Conservation (phyloP, 441 rosid species). For the Melastoma candidum region DNA sequence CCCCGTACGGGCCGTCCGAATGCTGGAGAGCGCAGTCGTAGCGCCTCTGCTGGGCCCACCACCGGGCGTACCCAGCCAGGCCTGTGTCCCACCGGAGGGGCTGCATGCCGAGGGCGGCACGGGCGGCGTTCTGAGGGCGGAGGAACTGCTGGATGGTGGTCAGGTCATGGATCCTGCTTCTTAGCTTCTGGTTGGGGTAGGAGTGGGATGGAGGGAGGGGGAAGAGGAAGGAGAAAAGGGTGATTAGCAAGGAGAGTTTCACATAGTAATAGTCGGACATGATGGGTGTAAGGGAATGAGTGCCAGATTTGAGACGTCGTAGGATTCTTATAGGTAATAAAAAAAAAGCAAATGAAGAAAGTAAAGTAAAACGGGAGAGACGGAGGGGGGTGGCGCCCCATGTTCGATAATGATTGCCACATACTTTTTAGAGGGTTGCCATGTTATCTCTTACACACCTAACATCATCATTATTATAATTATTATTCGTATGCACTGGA, state of each 20-base stretch:
- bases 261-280: too few relatives aligned
- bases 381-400: too few relatives aligned
- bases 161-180: background rate
- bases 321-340: too few relatives aligned
- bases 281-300: too few relatives aligned
- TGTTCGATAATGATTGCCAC: too few relatives aligned
- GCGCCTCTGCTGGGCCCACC: constrained; percentile 6
- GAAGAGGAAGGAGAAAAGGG: background rate
- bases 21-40: constrained; percentile 12
- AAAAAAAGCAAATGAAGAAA: too few relatives aligned
- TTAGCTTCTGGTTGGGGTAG: background rate
- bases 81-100: constrained; percentile 7
- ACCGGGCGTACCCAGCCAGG: constrained; percentile 10
- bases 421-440: too few relatives aligned
- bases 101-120: constrained; percentile 3
- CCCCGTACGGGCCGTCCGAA: constrained; percentile 5
- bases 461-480: too few relatives aligned
- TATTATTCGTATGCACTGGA: too few relatives aligned
- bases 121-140: constrained; percentile 8
- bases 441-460: too few relatives aligned
- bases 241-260: background rate
- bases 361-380: too few relatives aligned
- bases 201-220: background rate
- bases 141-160: constrained; percentile 2
- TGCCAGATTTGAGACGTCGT: too few relatives aligned